Evolutionary conservation across 2,329 filamentous ascomycete genomes (phyloP).

Genomic region (Eutypa lata): DNA sequence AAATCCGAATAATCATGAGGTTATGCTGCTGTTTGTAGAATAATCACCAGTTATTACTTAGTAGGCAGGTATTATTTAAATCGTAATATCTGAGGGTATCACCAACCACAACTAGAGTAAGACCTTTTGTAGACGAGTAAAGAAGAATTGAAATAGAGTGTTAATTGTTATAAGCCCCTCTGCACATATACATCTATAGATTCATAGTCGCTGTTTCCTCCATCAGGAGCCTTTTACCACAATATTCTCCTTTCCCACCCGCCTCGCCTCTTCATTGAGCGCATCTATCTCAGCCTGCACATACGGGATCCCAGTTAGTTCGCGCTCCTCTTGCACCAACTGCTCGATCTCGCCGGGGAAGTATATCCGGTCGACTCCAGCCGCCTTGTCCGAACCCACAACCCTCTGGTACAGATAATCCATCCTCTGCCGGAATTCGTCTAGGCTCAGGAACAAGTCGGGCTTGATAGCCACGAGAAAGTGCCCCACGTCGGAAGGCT

Average conservation of each 20-base stretch:
- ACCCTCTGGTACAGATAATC: slow-evolving; percentile 52
- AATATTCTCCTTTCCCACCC: slow-evolving; percentile 34
- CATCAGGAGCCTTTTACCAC: too few relatives aligned
- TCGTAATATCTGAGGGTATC: too few relatives aligned
- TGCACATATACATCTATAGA: too few relatives aligned
- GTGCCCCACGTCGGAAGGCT: slow-evolving; percentile 69
- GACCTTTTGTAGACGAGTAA: too few relatives aligned
- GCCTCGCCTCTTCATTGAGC: slow-evolving; percentile 51
- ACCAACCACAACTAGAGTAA: too few relatives aligned
- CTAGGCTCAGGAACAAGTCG: slow-evolving; percentile 68
- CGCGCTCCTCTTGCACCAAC: slow-evolving; percentile 46
- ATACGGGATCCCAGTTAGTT: slow-evolving; percentile 56
- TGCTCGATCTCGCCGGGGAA: slow-evolving; percentile 64
- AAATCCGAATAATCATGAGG: too few relatives aligned
- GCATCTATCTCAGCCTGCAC: slow-evolving; percentile 54
- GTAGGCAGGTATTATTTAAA: too few relatives aligned
- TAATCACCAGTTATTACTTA: too few relatives aligned
- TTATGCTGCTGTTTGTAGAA: too few relatives aligned
- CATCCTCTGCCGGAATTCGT: slow-evolving; percentile 66
- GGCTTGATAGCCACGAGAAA: slow-evolving; percentile 72
- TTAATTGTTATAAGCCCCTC: too few relatives aligned
- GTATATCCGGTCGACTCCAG: slow-evolving; percentile 56
- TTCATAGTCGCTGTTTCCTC: too few relatives aligned
- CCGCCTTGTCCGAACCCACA: slow-evolving; percentile 50
- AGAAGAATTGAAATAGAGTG: too few relatives aligned